Percentiles rank a stretch among this genome's conserved stretches.
phyloP scores from a whole-genome alignment of 495 filamentous ascomycete genomes.

The Annulohypoxylon nitens region DNA sequence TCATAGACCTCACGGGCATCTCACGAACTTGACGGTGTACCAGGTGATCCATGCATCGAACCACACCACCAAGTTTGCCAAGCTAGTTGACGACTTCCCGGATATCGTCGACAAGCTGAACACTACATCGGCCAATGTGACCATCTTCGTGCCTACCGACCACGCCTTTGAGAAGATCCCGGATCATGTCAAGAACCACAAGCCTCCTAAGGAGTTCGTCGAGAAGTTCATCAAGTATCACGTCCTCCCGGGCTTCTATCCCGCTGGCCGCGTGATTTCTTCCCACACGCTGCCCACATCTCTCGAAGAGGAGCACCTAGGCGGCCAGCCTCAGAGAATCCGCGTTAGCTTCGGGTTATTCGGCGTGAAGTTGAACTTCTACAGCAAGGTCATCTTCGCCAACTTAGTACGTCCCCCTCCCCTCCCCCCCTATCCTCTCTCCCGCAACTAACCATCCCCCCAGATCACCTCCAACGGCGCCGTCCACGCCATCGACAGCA shows the following conservation, averaged over 20 bases:
- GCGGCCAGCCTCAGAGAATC: slow-evolving; percentile 74
- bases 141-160: slow-evolving; percentile 84
- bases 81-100: slow-evolving; percentile 75
- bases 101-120: slow-evolving; percentile 79
- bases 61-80: slow-evolving; percentile 79
- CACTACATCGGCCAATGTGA: slow-evolving; percentile 76
- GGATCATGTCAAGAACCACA: slow-evolving; percentile 58
- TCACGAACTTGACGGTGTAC: slow-evolving; percentile 77
- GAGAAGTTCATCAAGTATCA: slow-evolving; percentile 78
- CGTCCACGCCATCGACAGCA: slow-evolving; percentile 78
- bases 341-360: slow-evolving; percentile 68
- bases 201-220: slow-evolving; percentile 73
- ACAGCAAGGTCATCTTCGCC: slow-evolving; percentile 70
- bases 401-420: slow-evolving; percentile 68
- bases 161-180: slow-evolving; percentile 78
- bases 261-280: slow-evolving; percentile 67
- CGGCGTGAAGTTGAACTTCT: slow-evolving; percentile 79
- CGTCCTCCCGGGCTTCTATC: slow-evolving; percentile 71
- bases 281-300: slow-evolving; percentile 79
- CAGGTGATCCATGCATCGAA: slow-evolving; percentile 78
- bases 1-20: slow-evolving; percentile 48
- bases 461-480: slow-evolving; percentile 74
- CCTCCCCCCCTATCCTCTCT: slow-evolving; percentile 6
- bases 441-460: slow-evolving; percentile 57
- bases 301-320: slow-evolving; percentile 67